Evolutionary conservation across 1,284 basidiomycete species (phyloP).

Genomic region (Trametes hirsuta): DNA sequence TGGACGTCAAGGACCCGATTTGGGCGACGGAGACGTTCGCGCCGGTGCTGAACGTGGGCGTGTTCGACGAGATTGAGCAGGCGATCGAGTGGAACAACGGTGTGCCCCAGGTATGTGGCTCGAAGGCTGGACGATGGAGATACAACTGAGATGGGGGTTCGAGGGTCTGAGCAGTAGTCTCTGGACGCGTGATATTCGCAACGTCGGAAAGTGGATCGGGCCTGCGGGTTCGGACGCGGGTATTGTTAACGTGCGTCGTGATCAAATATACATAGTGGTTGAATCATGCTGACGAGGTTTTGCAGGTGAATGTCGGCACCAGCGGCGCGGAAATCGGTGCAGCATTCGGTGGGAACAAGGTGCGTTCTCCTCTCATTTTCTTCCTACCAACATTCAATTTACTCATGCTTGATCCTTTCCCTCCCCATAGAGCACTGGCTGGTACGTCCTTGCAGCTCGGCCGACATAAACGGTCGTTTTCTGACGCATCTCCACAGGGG

Average conservation of each 20-base stretch:
- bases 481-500: constrained; percentile 62
- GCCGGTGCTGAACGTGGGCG: constrained; percentile 84
- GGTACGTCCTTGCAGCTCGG: constrained; percentile 48
- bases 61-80: constrained; percentile 89
- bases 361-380: constrained; percentile 28
- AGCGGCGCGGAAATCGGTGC: constrained; percentile 94
- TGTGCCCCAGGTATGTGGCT: constrained; percentile 66
- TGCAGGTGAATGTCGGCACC: constrained; percentile 88
- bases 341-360: constrained; percentile 94
- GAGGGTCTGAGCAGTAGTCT: constrained; percentile 87
- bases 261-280: constrained; percentile 6
- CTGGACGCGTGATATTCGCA: constrained; percentile 85
- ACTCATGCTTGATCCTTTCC: neutral
- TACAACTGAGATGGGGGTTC: neutral
- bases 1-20: constrained; percentile 55
- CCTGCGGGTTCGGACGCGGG: constrained; percentile 85
- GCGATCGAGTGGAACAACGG: constrained; percentile 93
- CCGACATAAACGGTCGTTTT: neutral
- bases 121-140: neutral
- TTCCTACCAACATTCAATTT: too few species aligned
- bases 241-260: constrained; percentile 74
- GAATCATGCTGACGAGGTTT: neutral
- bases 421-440: constrained; percentile 70
- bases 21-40: constrained; percentile 89
- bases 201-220: constrained; percentile 91